phyloP scores from a whole-genome alignment of 2,329 filamentous ascomycete species.

The Lecanicillium sp. region DNA sequence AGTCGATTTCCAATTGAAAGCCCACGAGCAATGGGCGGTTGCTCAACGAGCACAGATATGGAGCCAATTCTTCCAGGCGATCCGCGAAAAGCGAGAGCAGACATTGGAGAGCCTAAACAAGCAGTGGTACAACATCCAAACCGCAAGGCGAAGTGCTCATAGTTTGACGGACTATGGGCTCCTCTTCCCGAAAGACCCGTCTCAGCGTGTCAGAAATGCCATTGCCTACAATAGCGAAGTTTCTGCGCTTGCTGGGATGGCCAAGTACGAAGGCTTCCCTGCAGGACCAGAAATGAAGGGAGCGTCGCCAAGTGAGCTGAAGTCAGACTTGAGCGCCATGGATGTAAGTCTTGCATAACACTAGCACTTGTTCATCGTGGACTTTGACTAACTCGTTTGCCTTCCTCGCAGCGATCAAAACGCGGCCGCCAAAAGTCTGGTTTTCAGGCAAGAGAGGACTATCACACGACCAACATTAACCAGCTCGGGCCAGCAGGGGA shows the following conservation, averaged over 20 bases:
- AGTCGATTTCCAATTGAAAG: constrained; percentile 63
- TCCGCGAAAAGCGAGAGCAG: constrained; percentile 74
- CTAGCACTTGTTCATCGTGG: background rate
- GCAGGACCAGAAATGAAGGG: constrained; percentile 79
- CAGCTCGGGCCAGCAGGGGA: constrained; percentile 63
- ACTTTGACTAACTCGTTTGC: background rate
- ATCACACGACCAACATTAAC: constrained; percentile 37
- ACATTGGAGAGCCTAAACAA: constrained; percentile 74
- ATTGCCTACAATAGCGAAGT: constrained; percentile 93
- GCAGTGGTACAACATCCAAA: constrained; percentile 88
- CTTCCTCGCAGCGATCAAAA: constrained; percentile 21
- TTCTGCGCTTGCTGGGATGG: constrained; percentile 79
- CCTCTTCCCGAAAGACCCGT: constrained; percentile 67
- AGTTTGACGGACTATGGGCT: constrained; percentile 75
- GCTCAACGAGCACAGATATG: constrained; percentile 80
- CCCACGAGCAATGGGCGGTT: constrained; percentile 65
- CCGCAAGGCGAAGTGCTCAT: constrained; percentile 74
- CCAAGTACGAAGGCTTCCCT: constrained; percentile 93
- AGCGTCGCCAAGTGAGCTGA: constrained; percentile 63
- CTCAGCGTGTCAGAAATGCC: constrained; percentile 75
- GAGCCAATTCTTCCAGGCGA: constrained; percentile 81
- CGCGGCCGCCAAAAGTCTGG: constrained; percentile 28
- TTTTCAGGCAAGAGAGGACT: constrained; percentile 36
- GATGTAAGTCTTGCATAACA: constrained; percentile 44
- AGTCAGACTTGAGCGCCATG: constrained; percentile 84